Evolutionary conservation across 2,329 filamentous ascomycete species (phyloP).

Genomic region (Endocalyx cinctus): DNA sequence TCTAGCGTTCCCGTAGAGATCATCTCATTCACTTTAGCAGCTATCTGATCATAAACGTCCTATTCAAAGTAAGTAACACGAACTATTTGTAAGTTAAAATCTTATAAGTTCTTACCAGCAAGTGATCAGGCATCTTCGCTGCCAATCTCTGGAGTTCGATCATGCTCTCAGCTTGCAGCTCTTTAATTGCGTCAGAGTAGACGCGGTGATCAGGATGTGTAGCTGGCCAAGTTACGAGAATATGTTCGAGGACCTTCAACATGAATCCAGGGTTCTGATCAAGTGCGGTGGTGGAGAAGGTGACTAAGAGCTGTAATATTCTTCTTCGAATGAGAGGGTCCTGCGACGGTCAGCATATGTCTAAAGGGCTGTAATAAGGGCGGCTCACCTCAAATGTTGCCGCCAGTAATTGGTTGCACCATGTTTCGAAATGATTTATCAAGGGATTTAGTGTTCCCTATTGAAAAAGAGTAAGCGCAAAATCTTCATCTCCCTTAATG

Average conservation of each 20-base stretch:
- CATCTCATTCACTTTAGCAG: constrained; percentile 77
- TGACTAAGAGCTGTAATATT: constrained; percentile 75
- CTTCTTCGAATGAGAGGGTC: constrained; percentile 82
- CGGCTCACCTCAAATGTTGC: constrained; percentile 59
- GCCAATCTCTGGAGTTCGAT: constrained; percentile 85
- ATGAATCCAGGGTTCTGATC: constrained; percentile 77
- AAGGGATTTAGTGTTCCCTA: constrained; percentile 51
- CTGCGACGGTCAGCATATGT: constrained; percentile 28
- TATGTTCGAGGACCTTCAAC: constrained; percentile 84
- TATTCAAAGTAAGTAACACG: constrained; percentile 26
- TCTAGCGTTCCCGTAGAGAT: constrained; percentile 68
- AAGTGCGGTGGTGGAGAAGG: constrained; percentile 76
- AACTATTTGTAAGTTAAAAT: no score
- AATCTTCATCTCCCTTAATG: no score
- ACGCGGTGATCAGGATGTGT: constrained; percentile 65
- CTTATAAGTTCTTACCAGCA: constrained; percentile 68
- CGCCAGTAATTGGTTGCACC: constrained; percentile 67
- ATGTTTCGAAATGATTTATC: constrained; percentile 62
- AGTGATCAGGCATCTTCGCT: constrained; percentile 84
- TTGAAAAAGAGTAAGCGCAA: constrained; percentile 14
- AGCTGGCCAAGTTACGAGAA: constrained; percentile 76
- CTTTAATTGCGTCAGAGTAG: constrained; percentile 86
- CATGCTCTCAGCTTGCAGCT: constrained; percentile 79
- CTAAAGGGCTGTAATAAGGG: not conserved
- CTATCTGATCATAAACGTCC: constrained; percentile 83